Evolutionary conservation across 2,329 filamentous ascomycete species (phyloP), one percentile per base, ranked within the genome.

Genomic region (Pseudogymnoascus sp.): DNA sequence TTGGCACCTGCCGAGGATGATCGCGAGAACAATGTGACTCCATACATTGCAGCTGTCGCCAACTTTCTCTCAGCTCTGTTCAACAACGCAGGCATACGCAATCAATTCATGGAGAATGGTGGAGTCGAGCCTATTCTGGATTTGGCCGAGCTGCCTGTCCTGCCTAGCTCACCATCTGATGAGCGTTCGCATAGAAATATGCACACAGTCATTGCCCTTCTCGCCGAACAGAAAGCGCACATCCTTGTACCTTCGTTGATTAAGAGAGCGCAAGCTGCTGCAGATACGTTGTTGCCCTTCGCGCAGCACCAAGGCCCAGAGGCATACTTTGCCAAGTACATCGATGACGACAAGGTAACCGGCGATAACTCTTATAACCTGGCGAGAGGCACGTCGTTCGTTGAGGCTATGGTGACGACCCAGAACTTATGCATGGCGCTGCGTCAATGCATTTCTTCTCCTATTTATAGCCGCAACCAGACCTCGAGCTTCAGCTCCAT

Each of bases 41-140:
- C 70, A 27, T 96, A 93, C 70, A 82, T 97, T 62, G 85, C 84
- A 69, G 88, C 89, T 25, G 79, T 90, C 37, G 82, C 88, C 64
- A 88, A 85, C 59, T 99, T 99, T 72, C 76, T 99, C 52, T 74
- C 75, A 8, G 70, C 67, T 1, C 67, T 74, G 39, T 67, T 74
- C 37, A 64, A 63, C 15, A 72, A 72, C 58, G 64, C 67, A 2
- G 65, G 69, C 5, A 66, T 71, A 25, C 69, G 72, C 10, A 64
- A 67, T 15, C 82, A 83, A 25, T 93, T 97, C 70, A 85, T 94
- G 65, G 84, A 89, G 61, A 82, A 83, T 59, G 90, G 92, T 62
- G 94, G 91, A 5, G 85, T 93, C 25, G 91, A 97, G 72, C 80
- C 88, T 59, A 79, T 97, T 18, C 79, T 99, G 61, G 91, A 97